Evolutionary conservation across 2,329 filamentous ascomycete species (phyloP), one percentile per base, ranked within the genome.

Genomic region (Westerdykella ornata): DNA sequence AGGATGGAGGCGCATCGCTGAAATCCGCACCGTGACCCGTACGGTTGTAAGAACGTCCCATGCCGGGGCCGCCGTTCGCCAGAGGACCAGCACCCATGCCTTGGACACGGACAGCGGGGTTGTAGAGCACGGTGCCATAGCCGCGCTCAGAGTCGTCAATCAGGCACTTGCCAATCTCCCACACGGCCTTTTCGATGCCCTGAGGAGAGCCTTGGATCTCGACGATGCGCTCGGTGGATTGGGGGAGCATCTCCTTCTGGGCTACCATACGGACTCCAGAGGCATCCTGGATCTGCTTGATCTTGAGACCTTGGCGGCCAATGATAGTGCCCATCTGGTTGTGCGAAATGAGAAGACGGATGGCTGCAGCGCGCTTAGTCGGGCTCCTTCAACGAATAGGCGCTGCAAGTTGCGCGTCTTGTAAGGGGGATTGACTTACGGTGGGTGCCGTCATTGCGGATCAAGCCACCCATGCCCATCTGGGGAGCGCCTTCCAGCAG

Each of bases 261-360:
- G 92, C 92, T 37, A 98, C 89, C 92, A 98, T 98, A 63, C 92
- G 89, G 44, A 97, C 92, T 51, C 89, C 89, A 4, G 92, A 97
- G 20, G 82, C 83, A 67, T 98, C 92, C 68, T 98, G 92, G 55
- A 98, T 98, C 67, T 96, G 87, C 78, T 98, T 98, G 76, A 98
- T 98, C 76, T 97, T 98, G 54, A 96, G 77, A 45, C 92, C 92
- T 67, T 94, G 86, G 52, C 88, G 82, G 59, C 92, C 92, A 63
- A 98, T 98, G 72, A 98, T 96, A 59, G 92, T 98, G 48, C 92
- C 92, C 92, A 98, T 98, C 72, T 98, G 92, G 68, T 97, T 97
- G 74, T 98, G 90, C 26, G 92, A 98, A 68, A 98, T 97, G 65
- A 98, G 83, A 22, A 98, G 82, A 64, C 95, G 95, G 68, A 98